phyloP scores from a whole-genome alignment of 768 basidiomycete genomes.

The Trametes punicea region DNA sequence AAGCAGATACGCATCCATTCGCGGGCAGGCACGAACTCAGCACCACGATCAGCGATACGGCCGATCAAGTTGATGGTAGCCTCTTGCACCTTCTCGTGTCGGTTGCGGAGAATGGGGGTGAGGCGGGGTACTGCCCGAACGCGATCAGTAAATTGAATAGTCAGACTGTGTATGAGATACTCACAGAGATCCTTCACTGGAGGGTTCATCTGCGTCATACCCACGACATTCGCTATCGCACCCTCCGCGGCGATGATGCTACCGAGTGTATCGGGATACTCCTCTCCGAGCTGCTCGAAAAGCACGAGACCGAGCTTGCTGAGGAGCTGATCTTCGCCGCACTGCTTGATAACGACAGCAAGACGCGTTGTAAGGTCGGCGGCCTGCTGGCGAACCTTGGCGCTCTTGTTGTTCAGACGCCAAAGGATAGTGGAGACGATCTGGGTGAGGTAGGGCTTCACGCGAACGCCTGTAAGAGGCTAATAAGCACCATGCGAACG shows the following conservation, averaged over 20 bases:
- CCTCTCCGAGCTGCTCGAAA: constrained; percentile 98
- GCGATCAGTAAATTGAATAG: constrained; percentile 16
- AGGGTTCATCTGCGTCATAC: constrained; percentile 99
- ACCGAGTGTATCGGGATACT: constrained; percentile 98
- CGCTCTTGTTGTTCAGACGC: constrained; percentile 99
- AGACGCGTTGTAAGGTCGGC: constrained; percentile 97
- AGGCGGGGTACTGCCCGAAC: constrained; percentile 81
- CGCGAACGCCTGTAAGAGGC: constrained; percentile 64
- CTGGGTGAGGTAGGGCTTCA: constrained; percentile 97
- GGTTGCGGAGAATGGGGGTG: constrained; percentile 99
- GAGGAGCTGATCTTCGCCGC: constrained; percentile 92
- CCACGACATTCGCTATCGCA: constrained; percentile 98
- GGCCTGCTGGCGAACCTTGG: constrained; percentile 98
- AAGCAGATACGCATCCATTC: constrained; percentile 99
- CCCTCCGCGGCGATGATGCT: constrained; percentile 99
- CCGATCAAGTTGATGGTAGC: constrained; percentile 99
- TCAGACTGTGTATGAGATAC: constrained; percentile 33
- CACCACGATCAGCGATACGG: constrained; percentile 98
- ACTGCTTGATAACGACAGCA: constrained; percentile 97
- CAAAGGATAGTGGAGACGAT: constrained; percentile 99
- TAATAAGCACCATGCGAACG: not conserved
- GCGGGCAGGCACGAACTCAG: constrained; percentile 96
- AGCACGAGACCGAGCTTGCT: constrained; percentile 96
- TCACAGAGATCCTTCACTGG: constrained; percentile 97
- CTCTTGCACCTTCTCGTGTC: constrained; percentile 99